These are phyloP conservation scores for Lecanicillium sp. DNA, from an alignment of 2,329 filamentous ascomycete genomes.

Conservation along the genomic window DNA sequence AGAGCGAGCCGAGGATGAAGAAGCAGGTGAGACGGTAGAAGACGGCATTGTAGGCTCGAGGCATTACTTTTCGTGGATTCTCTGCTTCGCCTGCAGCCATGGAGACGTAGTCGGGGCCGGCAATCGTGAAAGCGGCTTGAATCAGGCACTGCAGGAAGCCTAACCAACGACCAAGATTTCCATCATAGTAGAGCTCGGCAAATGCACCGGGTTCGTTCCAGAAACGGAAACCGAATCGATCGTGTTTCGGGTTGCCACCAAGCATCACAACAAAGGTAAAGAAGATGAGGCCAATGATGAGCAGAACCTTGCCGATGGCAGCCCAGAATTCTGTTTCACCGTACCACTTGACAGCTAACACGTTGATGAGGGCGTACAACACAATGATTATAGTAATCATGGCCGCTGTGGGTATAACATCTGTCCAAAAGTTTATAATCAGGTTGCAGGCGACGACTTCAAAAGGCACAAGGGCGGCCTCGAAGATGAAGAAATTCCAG, in stretches of 20 bases:
- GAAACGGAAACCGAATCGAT: slow-evolving; percentile 64
- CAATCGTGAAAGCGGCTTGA: slow-evolving; percentile 59
- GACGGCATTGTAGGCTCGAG: slow-evolving; percentile 68
- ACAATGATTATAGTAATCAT: slow-evolving; percentile 49
- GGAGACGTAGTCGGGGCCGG: slow-evolving; percentile 60
- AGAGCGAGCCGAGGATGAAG: slow-evolving; percentile 67
- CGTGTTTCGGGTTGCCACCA: slow-evolving; percentile 67
- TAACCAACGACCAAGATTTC: slow-evolving; percentile 61
- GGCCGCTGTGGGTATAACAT: slow-evolving; percentile 49
- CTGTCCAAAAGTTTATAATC: slow-evolving; percentile 56
- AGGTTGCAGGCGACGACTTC: slow-evolving; percentile 59
- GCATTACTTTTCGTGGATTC: slow-evolving; percentile 62
- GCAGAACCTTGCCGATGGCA: slow-evolving; percentile 62
- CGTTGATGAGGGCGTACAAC: slow-evolving; percentile 51
- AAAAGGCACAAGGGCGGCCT: slow-evolving; percentile 60
- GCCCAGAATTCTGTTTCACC: slow-evolving; percentile 73
- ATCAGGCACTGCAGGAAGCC: slow-evolving; percentile 73
- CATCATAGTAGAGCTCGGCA: slow-evolving; percentile 54
- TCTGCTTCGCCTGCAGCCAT: slow-evolving; percentile 66
- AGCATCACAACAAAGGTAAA: slow-evolving; percentile 81
- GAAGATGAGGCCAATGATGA: slow-evolving; percentile 62
- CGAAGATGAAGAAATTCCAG: slow-evolving; percentile 68
- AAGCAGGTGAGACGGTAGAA: slow-evolving; percentile 72
- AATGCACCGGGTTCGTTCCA: slow-evolving; percentile 66
- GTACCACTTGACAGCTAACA: slow-evolving; percentile 67